Evolutionary conservation across 2,329 filamentous ascomycete species (phyloP).

Genomic region (Apiospora hydei): DNA sequence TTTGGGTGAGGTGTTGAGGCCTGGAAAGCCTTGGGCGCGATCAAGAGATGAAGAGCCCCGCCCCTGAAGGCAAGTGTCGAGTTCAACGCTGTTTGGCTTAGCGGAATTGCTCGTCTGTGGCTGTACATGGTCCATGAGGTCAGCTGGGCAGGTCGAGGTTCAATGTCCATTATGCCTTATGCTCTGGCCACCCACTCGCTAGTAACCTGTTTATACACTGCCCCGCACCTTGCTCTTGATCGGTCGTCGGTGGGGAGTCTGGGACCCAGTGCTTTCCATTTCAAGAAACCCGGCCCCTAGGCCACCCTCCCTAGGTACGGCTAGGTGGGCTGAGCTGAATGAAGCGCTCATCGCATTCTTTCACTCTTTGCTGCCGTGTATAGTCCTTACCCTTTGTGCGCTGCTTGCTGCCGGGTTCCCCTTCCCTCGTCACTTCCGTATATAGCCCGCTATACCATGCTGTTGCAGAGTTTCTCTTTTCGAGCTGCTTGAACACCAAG

Average conservation of each 20-base stretch:
- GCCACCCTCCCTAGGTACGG: background rate
- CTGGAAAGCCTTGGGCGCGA: background rate
- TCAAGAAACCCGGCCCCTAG: background rate
- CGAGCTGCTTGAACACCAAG: background rate
- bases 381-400: background rate
- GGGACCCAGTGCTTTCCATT: background rate
- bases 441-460: constrained; percentile 4
- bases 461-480: background rate
- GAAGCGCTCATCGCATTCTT: constrained; percentile 3
- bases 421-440: background rate
- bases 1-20: background rate
- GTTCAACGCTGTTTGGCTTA: background rate
- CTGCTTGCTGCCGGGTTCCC: background rate
- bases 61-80: background rate
- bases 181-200: too few relatives aligned
- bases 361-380: background rate
- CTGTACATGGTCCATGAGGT: background rate
- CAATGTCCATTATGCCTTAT: background rate
- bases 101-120: background rate
- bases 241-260: background rate
- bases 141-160: background rate
- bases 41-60: too few relatives aligned
- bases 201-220: background rate
- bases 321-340: constrained; percentile 12
- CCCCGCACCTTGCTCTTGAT: constrained; percentile 3